Evolutionary conservation across 352 stramenopile species (phyloP), one percentile per base, ranked within the genome.

Genomic region (Phytophthora uliginosa): DNA sequence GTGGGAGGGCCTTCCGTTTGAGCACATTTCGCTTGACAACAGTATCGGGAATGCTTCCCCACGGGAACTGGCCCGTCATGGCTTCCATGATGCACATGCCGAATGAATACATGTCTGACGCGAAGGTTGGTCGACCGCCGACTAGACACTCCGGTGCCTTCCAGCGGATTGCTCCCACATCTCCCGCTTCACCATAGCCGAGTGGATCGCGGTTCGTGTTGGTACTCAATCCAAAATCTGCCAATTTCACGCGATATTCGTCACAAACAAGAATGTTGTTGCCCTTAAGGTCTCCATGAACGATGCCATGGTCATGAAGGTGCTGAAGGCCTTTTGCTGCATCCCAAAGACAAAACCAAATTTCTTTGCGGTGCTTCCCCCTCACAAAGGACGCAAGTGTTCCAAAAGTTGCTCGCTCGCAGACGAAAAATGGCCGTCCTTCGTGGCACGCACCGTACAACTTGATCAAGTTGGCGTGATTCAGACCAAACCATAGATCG

Each of bases 371-470:
- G 31, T 52, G 4, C 8, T 71, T 66, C 7, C n/a, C 33, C 50
- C 24, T 53, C 9, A 64, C 26, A n/a, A 54, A 71, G 0, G 55
- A 48, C 4, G 17, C n/a, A 13, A 77, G 28, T 17, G 63, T 72
- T 13, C 74, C 74, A 18, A 55, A 13, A 4, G 12, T 40, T 3
- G 69, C 71, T 4, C 57, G 53, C 33, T 82, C 75, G 58, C 51
- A 79, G 15, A 81, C 70, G 47, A 81, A 75, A 17, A 76, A 66
- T 8, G 70, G 65, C 2, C 54, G 66, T 1, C 57, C 47, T 18
- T 77, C 66, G 33, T 81, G 73, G 8, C 69, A 84, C 6, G 74
- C 77, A 7, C 71, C 74, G 40, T 74, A 75, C n/a, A 84, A 56
- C 33, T 66, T 73, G 45, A 81, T 22, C 24, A 82, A 40, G 36